A percentile compares a stretch with the other conserved stretches of the same genome.
phyloP scores from a whole-genome alignment of 176 grass and related monocot species.

The Thalia dealbata region DNA sequence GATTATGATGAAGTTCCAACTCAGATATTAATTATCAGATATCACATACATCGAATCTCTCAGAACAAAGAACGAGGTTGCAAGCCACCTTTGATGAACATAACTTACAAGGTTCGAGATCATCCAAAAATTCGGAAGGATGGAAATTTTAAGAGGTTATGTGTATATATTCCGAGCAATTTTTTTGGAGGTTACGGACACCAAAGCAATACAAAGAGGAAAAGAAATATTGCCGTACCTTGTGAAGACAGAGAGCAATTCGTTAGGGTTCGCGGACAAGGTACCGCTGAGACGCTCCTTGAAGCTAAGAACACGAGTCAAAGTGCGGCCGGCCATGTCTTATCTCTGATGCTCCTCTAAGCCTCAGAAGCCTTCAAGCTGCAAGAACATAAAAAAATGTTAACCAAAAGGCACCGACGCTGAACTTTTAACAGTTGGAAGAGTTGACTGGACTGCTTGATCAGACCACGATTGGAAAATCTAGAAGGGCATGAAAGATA shows the following conservation, averaged over 20 bases:
- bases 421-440: not conserved
- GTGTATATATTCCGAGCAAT: no score
- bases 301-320: slow-evolving; percentile 80
- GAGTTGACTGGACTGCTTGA: not conserved
- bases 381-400: not conserved
- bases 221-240: slow-evolving; percentile 25
- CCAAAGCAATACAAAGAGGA: not conserved
- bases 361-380: not conserved
- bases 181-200: not conserved
- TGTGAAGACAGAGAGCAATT: slow-evolving; percentile 86
- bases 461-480: not conserved
- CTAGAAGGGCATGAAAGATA: not conserved
- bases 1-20: not conserved
- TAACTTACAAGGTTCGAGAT: no score
- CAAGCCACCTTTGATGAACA: no score
- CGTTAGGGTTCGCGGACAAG: slow-evolving; percentile 81
- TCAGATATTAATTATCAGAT: not conserved
- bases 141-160: not conserved
- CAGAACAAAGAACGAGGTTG: no score
- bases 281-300: slow-evolving; percentile 65
- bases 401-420: not conserved
- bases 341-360: slow-evolving; percentile 2
- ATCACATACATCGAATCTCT: not conserved
- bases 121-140: no score
- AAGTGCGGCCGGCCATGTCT: slow-evolving; percentile 52